These are phyloP conservation scores for Monilinia fructigena DNA, from an alignment of 2,329 filamentous ascomycete genomes.

Conservation along the genomic window DNA sequence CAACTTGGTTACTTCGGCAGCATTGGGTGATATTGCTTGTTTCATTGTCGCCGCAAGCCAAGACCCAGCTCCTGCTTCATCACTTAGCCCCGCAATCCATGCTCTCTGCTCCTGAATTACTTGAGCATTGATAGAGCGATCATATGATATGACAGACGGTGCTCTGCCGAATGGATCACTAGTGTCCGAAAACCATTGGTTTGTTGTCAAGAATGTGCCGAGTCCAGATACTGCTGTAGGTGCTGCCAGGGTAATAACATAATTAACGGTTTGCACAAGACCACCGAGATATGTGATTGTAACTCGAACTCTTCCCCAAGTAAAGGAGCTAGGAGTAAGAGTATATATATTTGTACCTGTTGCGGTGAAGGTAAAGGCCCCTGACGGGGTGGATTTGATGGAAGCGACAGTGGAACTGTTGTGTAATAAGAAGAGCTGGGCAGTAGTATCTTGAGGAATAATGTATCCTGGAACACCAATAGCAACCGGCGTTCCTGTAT, in stretches of 20 bases:
- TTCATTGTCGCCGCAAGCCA: slow-evolving; percentile 57
- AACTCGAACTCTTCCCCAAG: slow-evolving; percentile 52
- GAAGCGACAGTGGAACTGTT: slow-evolving; percentile 44
- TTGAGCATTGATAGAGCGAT: slow-evolving; percentile 47
- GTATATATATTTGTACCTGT: slow-evolving; percentile 42
- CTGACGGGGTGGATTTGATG: slow-evolving; percentile 44
- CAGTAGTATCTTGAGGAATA: slow-evolving; percentile 48
- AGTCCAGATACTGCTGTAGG: slow-evolving; percentile 48
- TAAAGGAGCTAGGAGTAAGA: slow-evolving; percentile 45
- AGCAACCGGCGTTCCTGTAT: slow-evolving; percentile 48
- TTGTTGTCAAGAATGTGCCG: slow-evolving; percentile 53
- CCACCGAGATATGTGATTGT: slow-evolving; percentile 50
- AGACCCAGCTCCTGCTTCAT: slow-evolving; percentile 57
- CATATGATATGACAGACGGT: slow-evolving; percentile 57
- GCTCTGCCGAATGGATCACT: slow-evolving; percentile 55
- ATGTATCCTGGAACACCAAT: slow-evolving; percentile 56
- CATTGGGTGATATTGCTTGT: slow-evolving; percentile 50
- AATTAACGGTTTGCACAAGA: slow-evolving; percentile 54
- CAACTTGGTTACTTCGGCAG: slow-evolving; percentile 51
- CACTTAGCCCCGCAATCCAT: slow-evolving; percentile 60
- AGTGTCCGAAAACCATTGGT: slow-evolving; percentile 52
- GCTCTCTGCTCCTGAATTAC: slow-evolving; percentile 51
- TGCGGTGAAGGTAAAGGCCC: slow-evolving; percentile 42
- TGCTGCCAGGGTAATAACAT: slow-evolving; percentile 52
- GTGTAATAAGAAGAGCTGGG: slow-evolving; percentile 47